Evolutionary conservation across 208 protist species (phyloP).

Genomic region (Trypanosoma mega): DNA sequence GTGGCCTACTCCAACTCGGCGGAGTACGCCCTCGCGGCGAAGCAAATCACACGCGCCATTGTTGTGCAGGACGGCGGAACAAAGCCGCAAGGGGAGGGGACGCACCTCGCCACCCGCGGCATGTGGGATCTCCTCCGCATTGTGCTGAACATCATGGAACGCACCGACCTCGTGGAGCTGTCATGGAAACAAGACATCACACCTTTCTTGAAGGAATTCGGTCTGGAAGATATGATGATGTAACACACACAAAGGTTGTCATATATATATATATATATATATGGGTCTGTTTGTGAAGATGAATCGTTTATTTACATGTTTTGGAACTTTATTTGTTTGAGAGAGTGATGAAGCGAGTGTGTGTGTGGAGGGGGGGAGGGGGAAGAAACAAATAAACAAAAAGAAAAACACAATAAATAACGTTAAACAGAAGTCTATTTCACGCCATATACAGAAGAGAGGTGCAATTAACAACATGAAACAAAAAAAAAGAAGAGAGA

Average conservation of each 20-base stretch:
- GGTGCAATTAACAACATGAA: background rate
- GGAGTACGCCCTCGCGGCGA: slow-evolving; percentile 58
- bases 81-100: slow-evolving; percentile 55
- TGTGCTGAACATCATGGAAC: slow-evolving; percentile 82
- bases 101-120: slow-evolving; percentile 43
- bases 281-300: too few relatives aligned
- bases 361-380: background rate
- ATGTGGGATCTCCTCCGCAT: slow-evolving; percentile 90
- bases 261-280: too few relatives aligned
- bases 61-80: slow-evolving; percentile 70
- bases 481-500: background rate
- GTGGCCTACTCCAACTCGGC: slow-evolving; percentile 83
- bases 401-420: background rate
- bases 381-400: background rate
- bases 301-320: too few relatives aligned
- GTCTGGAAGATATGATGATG: slow-evolving; percentile 56
- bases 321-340: too few relatives aligned
- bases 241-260: too few relatives aligned
- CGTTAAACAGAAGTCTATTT: background rate
- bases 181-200: slow-evolving; percentile 56
- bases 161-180: slow-evolving; percentile 76
- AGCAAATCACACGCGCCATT: slow-evolving; percentile 77
- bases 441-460: too few relatives aligned
- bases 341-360: too few relatives aligned
- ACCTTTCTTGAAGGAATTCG: slow-evolving; percentile 77